Percentiles rank a stretch among this genome's conserved stretches.
phyloP scores from a whole-genome alignment of 2,329 filamentous ascomycete species.

The Fusarium cicatricum region DNA sequence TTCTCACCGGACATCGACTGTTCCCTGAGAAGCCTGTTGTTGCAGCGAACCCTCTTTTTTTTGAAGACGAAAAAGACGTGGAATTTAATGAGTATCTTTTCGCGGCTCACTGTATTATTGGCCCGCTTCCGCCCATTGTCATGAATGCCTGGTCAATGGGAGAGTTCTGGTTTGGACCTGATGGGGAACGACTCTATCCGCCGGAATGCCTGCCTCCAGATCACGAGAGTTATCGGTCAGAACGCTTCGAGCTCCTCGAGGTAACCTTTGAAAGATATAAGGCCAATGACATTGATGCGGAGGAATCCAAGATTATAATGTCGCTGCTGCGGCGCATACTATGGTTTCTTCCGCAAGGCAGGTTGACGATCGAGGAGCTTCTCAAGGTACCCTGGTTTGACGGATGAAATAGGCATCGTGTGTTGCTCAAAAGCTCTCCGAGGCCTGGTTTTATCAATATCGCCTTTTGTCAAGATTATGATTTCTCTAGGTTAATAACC shows the following conservation, averaged over 20 bases:
- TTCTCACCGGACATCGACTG: neutral
- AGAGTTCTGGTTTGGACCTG: neutral
- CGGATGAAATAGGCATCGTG: neutral
- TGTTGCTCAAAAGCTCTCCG: no score
- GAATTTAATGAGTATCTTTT: neutral
- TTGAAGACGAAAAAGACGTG: neutral
- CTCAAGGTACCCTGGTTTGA: neutral
- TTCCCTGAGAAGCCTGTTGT: neutral
- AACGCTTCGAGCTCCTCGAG: neutral
- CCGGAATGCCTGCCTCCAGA: neutral
- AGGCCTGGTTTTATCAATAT: no score
- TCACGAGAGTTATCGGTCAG: neutral
- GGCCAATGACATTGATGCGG: neutral
- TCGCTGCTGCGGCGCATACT: neutral
- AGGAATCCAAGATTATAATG: neutral
- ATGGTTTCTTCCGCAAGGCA: neutral
- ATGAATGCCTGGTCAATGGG: neutral
- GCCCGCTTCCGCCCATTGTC: neutral
- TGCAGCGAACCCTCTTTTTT: neutral
- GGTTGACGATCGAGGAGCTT: neutral
- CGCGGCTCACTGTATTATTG: neutral
- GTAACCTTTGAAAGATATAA: neutral
- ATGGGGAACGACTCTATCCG: neutral
- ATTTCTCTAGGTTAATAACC: no score
- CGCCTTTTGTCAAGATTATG: no score